phyloP scores from a whole-genome alignment of 2,329 filamentous ascomycete genomes.

The Colletotrichum lini region DNA sequence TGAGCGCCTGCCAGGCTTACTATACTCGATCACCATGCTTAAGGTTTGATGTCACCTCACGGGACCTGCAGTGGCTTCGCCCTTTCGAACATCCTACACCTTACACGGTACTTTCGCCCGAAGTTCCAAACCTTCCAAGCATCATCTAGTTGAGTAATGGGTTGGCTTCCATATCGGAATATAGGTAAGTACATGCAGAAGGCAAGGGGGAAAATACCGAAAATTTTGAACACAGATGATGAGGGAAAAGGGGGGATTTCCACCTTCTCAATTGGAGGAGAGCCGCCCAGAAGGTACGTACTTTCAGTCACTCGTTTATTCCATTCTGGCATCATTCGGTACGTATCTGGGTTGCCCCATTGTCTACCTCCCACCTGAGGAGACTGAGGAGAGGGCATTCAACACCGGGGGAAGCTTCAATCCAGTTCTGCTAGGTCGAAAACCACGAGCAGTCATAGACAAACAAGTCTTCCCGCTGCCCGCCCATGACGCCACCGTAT shows the following conservation, averaged over 20 bases:
- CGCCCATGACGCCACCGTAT: not conserved
- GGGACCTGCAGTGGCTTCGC: slow-evolving; percentile 14
- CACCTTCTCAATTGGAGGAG: slow-evolving; percentile 14
- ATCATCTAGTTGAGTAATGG: not conserved
- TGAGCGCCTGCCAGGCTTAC: not conserved
- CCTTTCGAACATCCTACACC: slow-evolving; percentile 4
- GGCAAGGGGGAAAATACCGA: too few relatives aligned
- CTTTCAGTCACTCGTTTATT: not conserved
- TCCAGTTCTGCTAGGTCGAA: not conserved
- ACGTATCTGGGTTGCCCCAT: too few relatives aligned
- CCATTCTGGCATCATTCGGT: too few relatives aligned
- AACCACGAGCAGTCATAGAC: not conserved
- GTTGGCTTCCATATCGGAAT: too few relatives aligned
- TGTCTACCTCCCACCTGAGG: too few relatives aligned
- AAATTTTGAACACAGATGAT: slow-evolving; percentile 3
- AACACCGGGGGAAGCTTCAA: too few relatives aligned
- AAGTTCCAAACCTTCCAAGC: not conserved
- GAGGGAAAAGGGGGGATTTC: slow-evolving; percentile 15
- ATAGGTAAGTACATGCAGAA: not conserved
- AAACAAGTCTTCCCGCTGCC: not conserved
- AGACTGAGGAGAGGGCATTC: too few relatives aligned
- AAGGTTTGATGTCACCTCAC: slow-evolving; percentile 37
- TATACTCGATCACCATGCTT: slow-evolving; percentile 25
- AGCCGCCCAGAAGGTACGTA: slow-evolving; percentile 5
- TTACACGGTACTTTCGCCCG: not conserved